Evolutionary conservation across 192 early-diverging fungal genomes (phyloP).

Genomic region (Coemansia sp.): DNA sequence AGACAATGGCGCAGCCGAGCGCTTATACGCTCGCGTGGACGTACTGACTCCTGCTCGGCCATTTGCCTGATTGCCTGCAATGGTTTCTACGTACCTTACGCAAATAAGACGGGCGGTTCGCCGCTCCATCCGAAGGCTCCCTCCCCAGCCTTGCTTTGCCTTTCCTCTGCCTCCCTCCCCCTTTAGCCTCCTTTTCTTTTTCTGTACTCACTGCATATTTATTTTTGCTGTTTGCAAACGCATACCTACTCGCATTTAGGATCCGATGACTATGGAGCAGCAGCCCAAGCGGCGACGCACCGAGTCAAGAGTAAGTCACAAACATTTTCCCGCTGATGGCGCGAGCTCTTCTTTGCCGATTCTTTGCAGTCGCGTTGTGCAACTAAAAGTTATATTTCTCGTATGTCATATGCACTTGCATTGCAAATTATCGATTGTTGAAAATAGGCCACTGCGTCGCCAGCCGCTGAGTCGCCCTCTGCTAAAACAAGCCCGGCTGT

Average conservation of each 20-base stretch:
- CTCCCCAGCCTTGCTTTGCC: conserved; percentile 11
- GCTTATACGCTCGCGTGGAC: neutral
- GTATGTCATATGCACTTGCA: no score
- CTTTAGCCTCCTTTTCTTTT: conserved; percentile 21
- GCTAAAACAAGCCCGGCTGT: conserved; percentile 25
- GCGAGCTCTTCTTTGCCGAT: no score
- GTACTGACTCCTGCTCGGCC: no score
- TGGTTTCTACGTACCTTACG: conserved; percentile 5
- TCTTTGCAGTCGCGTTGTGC: no score
- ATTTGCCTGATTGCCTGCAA: no score
- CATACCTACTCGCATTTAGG: conserved; percentile 16
- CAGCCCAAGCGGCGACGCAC: conserved; percentile 55
- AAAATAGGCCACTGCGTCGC: conserved; percentile 43
- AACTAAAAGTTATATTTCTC: no score
- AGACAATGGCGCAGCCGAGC: conserved; percentile 7
- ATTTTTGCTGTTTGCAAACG: neutral
- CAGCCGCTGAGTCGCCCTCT: conserved; percentile 29
- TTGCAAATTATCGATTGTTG: no score
- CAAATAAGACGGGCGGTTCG: conserved; percentile 17
- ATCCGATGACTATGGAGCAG: conserved; percentile 46
- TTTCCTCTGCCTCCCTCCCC: conserved; percentile 18
- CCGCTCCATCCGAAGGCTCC: conserved; percentile 14
- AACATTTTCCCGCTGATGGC: no score
- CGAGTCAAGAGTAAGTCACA: conserved; percentile 42
- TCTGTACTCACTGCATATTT: conserved; percentile 9